Evolutionary conservation across 2,329 filamentous ascomycete genomes (phyloP), one percentile per base, ranked within the genome.

Genomic region (Akanthomyces dipterigenus): DNA sequence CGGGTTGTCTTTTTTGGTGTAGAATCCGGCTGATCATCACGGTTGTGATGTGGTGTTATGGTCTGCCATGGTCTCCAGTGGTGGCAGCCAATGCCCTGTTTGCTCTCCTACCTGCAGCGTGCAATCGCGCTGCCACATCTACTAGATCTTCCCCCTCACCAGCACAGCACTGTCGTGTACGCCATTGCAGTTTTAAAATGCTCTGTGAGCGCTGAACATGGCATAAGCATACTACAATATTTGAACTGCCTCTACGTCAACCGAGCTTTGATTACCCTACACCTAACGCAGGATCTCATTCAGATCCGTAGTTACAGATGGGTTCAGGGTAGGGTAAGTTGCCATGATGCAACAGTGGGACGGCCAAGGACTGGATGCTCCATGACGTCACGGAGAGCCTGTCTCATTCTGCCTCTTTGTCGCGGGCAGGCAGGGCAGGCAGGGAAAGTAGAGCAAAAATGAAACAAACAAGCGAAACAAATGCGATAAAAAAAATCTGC

Each of bases 291-390:
- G 14, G 2, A 34, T 5, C 16, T 28, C 20, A 14, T 20, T 28
- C 20, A 38, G 31, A 34, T 40, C 34, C 43, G 31, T 28, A 34
- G n/a, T n/a, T n/a, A 20, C 34, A 9, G 31, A 34, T 26, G 31
- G 16, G 34, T 56, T 42, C 43, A 26, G 55, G 55, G 55, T 57
- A 57, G 34, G 43, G 43, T 49, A 40, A 49, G 31, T 49, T 49
- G 31, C 38, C 22, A 31, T 22, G 51, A 55, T 42, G 31, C 18
- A n/a, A 36, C 34, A 20, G 55, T 49, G 55, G 55, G 55, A 49
- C 43, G 43, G 28, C 22, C 16, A 48, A 43, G 26, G 43, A 49
- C 18, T 24, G 14, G 42, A 48, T 26, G 55, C 22, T 6, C 9
- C 24, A 40, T 57, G 55, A 57, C 55, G 55, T 57, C 55, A 57